Conservation (phyloP, 2,329 filamentous ascomycete species). For the Ambrosiella beaveri region DNA sequence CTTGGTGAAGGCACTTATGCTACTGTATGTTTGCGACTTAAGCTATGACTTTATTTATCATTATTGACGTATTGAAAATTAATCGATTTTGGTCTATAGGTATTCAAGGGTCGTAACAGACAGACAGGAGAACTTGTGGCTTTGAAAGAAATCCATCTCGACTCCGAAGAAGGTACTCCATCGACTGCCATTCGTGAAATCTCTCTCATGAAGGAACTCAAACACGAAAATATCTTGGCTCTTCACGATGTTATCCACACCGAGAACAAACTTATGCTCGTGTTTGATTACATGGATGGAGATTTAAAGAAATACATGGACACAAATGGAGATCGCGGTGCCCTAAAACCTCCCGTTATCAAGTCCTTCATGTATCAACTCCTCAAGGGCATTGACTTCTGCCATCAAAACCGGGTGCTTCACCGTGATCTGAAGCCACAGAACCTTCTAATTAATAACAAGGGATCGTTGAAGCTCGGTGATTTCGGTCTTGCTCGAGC, state of each 20-base stretch:
- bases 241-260: constrained; percentile 98
- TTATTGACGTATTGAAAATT: not conserved
- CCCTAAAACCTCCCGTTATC: constrained; percentile 76
- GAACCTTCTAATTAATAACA: constrained; percentile 86
- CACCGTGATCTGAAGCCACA: constrained; percentile 94
- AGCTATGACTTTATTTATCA: not conserved
- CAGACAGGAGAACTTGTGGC: constrained; percentile 94
- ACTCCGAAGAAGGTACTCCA: constrained; percentile 94
- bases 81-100: constrained; percentile 31
- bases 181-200: constrained; percentile 97
- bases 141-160: constrained; percentile 95
- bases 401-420: constrained; percentile 89
- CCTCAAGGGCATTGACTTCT: constrained; percentile 88
- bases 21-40: constrained; percentile 43
- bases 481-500: constrained; percentile 89
- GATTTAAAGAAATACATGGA: constrained; percentile 99
- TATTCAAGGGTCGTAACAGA: constrained; percentile 95
- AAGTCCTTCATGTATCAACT: constrained; percentile 99
- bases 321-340: constrained; percentile 71
- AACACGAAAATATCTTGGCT: constrained; percentile 95
- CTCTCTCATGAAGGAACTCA: constrained; percentile 97
- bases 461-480: constrained; percentile 77
- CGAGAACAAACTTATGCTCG: constrained; percentile 98
- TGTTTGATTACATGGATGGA: constrained; percentile 98
- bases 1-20: constrained; percentile 97